Evolutionary conservation across 805 yeast genomes (phyloP), one percentile per base, ranked within the genome.

Genomic region (Suhomyces pyralidae): DNA sequence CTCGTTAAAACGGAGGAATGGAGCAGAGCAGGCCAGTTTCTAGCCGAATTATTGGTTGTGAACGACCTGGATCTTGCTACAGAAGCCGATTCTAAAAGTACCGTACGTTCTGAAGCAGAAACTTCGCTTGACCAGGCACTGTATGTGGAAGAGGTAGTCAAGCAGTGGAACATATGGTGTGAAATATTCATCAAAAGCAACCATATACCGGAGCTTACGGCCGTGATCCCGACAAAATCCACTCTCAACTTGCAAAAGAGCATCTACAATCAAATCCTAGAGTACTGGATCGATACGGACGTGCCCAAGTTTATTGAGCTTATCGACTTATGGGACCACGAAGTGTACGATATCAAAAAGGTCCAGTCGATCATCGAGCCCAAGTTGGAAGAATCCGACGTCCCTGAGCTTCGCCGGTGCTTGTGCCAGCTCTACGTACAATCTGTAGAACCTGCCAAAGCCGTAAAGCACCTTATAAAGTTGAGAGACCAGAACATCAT

Each of bases 101-200:
- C 74, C 1, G 57, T 65, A 7, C 20, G 19, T n/a, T 48, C 46
- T 15, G 40, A 12, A 7, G 28, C 17, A 24, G 61, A 55, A 9
- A 62, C 57, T 7, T 55, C 49, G 9, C 58, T 59, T 6, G 67
- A 56, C 17, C 36, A 25, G 45, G 24, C 42, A 9, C n/a, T 44
- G 7, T 61, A 53, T 30, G 54, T 66, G 5, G 57, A 55, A 44
- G 73, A 68, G 49, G 58, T 69, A 1, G 53, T 63, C 3, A 47
- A 51, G 14, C 72, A 83, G 53, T 91, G 97, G 97, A 80, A 80
- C 40, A 71, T 69, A 24, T 85, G 90, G 85, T 66, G 85, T 3
- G 66, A 69, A 55, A 77, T 73, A 12, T 86, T 84, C 56, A 66
- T 83, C 2, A 72, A 79, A 2, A 67, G 79, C 1, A 75, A 71